Base-by-base conservation (phyloP, 2,329 filamentous ascomycete genomes). In the Aschersonia sp. region DNA sequence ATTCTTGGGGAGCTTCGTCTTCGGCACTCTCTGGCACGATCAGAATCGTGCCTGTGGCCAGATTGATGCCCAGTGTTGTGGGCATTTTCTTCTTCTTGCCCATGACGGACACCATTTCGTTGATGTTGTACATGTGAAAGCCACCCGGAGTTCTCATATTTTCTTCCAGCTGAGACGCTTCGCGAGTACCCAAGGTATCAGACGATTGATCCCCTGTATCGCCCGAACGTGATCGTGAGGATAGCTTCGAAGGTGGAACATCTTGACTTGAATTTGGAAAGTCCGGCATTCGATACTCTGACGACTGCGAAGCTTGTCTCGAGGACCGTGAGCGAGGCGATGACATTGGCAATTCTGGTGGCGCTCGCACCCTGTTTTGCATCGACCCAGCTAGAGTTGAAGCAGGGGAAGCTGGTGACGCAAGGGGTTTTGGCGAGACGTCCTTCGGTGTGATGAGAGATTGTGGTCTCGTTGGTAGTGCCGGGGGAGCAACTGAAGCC, bases 1-100 rank as follows among this genome's bases (percentile, higher is more conserved):
- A 98, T 64, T 94, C 89, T 60, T 94, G 83, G 50, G 86, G 81
- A 4, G 85, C 83, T 1, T 87, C 89, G 61, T 96, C 87, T 52
- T 81, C 76, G 45, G 81, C 74, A 60, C 85, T 87, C 60, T 94
- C 90, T 0, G 90, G 89, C 0, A 88, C 85, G 56, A 98, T 87
- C 65, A 95, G 81, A 55, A 98, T 94, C 33, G 83, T 78, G 40
- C 89, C 89, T 12, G 87, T 94, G 44, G 83, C 81, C 48, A 92
- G 72, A 60, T 97, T 96, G 59, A 97, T 83, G n/a, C 90, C 90
- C 39, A 97, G 66, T 0, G 87, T 95, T n/a, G 88, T 95, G 1
- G 90, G 88, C 86, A 96, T 92, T 69, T 97, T 97, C 72, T 95
- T 95, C 58, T 86, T 84, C 70, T 94, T 95, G 49, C 90, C 90